These are phyloP conservation scores for Hymenoscyphus infarciens DNA, from an alignment of 2,329 filamentous ascomycete genomes.

Conservation along the genomic window DNA sequence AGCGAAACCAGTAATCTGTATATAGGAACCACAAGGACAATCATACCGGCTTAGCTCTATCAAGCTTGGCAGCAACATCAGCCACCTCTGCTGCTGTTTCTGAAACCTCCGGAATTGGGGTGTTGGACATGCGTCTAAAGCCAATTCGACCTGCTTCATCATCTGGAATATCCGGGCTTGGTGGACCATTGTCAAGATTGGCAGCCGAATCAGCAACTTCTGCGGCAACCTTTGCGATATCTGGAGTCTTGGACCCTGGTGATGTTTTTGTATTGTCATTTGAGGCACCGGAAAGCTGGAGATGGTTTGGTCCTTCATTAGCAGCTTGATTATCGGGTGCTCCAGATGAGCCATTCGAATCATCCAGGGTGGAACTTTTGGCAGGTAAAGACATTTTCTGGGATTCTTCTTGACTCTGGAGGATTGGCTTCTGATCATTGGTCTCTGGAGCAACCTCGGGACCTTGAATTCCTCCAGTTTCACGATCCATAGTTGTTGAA, in stretches of 20 bases:
- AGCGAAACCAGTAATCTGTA: background rate
- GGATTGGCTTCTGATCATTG: no score
- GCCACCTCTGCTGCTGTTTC: slow-evolving; percentile 44
- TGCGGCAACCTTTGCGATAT: slow-evolving; percentile 28
- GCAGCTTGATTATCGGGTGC: background rate
- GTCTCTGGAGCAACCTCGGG: background rate
- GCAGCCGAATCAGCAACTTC: slow-evolving; percentile 30
- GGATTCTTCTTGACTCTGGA: background rate
- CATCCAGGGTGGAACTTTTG: slow-evolving; percentile 5
- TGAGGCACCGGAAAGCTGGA: background rate
- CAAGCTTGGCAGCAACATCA: slow-evolving; percentile 40
- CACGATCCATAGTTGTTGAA: no score
- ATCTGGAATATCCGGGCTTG: slow-evolving; percentile 36
- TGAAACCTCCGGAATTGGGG: slow-evolving; percentile 42
- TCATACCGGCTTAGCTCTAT: slow-evolving; percentile 27
- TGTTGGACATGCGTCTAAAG: slow-evolving; percentile 37
- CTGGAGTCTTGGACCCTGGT: slow-evolving; percentile 30
- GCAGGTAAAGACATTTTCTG: background rate
- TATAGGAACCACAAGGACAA: background rate
- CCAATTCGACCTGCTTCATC: slow-evolving; percentile 35
- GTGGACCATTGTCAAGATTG: slow-evolving; percentile 31
- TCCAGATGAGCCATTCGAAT: background rate
- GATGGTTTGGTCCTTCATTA: background rate
- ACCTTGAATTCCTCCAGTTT: no score
- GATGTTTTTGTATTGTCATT: slow-evolving; percentile 27